Conservation (phyloP, 228 moss, liverwort and hornwort species). For the Sphagnum fallax region DNA sequence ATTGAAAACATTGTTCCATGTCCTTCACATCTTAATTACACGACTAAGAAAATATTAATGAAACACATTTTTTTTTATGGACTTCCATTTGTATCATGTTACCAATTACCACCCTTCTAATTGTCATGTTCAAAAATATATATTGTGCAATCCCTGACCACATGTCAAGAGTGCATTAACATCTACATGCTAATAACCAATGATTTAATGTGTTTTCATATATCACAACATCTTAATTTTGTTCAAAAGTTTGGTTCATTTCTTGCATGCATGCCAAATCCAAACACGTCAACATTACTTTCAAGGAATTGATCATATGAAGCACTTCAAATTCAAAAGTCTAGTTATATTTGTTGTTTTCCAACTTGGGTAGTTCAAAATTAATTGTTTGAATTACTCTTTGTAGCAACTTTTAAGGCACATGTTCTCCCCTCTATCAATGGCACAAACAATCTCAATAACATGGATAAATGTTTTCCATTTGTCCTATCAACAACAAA, state of each 20-base stretch:
- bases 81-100: too few species aligned
- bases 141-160: constrained; percentile 67
- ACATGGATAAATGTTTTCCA: constrained; percentile 99
- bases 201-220: too few species aligned
- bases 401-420: constrained; percentile 86
- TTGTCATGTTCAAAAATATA: too few species aligned
- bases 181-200: constrained; percentile 25
- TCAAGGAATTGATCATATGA: neutral
- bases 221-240: too few species aligned
- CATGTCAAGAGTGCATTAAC: constrained; percentile 82
- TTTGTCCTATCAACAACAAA: constrained; percentile 55
- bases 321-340: constrained; percentile 15
- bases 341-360: constrained; percentile 96
- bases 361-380: constrained; percentile 92
- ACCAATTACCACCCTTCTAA: neutral
- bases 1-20: too few species aligned
- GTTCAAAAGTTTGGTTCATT: too few species aligned
- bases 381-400: constrained; percentile 81
- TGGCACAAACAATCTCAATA: constrained; percentile 83
- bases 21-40: too few species aligned
- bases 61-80: too few species aligned
- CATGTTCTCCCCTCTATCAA: constrained; percentile 92
- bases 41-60: too few species aligned
- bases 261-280: too few species aligned
- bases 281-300: neutral